Conservation (phyloP, 352 stramenopile genomes). For the Phytophthora sojae region DNA sequence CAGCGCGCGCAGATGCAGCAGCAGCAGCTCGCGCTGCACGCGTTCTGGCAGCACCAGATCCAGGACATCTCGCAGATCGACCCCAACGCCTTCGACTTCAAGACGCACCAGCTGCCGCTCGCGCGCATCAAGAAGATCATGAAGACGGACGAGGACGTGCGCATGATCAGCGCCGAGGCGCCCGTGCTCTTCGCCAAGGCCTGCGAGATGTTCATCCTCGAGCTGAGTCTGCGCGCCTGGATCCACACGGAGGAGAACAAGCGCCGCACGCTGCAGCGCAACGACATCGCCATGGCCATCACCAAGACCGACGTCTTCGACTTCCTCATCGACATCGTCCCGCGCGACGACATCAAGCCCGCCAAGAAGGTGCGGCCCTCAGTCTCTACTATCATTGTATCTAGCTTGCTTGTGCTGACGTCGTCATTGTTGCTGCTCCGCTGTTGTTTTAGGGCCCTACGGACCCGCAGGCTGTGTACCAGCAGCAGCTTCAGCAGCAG, state of each 20-base stretch:
- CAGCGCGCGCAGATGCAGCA: conserved; percentile 90
- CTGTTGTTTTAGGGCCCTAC: conserved; percentile 52
- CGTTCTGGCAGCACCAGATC: conserved; percentile 91
- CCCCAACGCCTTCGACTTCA: conserved; percentile 87
- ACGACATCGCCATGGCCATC: conserved; percentile 91
- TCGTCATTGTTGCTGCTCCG: conserved; percentile 13
- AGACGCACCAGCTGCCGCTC: conserved; percentile 91
- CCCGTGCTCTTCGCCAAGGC: conserved; percentile 94
- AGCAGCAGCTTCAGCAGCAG: conserved; percentile 90
- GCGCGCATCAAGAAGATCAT: conserved; percentile 97
- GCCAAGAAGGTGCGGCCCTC: conserved; percentile 73
- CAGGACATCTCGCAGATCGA: conserved; percentile 91
- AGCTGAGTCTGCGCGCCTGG: conserved; percentile 90
- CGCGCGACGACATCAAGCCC: conserved; percentile 88
- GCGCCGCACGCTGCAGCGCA: conserved; percentile 92
- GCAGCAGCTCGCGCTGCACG: conserved; percentile 84
- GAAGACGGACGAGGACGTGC: conserved; percentile 95
- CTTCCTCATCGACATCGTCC: conserved; percentile 94
- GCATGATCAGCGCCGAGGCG: conserved; percentile 94
- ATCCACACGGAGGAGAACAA: conserved; percentile 94
- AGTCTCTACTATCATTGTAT: neutral
- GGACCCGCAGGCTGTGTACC: conserved; percentile 83
- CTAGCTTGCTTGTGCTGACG: neutral
- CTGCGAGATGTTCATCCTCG: conserved; percentile 95
- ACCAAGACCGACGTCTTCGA: conserved; percentile 94